These are phyloP conservation scores for Thielaviopsis musarum DNA, from an alignment of 2,329 filamentous ascomycete species.

Conservation along the genomic window DNA sequence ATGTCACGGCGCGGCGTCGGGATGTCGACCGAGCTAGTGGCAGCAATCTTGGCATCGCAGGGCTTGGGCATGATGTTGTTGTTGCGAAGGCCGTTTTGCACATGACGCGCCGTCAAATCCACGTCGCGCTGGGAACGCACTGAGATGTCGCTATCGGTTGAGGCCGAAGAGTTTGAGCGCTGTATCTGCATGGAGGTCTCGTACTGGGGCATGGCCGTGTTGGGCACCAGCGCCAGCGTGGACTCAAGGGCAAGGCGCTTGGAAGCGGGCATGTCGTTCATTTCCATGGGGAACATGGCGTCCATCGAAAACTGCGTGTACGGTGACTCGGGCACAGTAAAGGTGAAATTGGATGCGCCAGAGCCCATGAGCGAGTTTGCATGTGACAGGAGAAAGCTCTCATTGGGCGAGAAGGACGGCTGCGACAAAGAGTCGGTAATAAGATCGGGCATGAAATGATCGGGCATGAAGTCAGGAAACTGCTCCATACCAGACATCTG, in stretches of 20 bases:
- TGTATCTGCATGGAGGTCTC: not conserved
- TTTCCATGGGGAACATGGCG: not conserved
- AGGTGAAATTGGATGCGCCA: not conserved
- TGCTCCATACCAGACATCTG: not conserved
- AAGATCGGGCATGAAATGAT: not conserved
- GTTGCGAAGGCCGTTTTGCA: slow-evolving; percentile 24
- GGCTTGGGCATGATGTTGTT: slow-evolving; percentile 29
- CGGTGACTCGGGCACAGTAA: not conserved
- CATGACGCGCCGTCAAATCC: slow-evolving; percentile 23
- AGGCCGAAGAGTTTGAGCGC: not conserved
- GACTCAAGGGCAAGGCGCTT: slow-evolving; percentile 3
- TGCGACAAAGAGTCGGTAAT: not conserved
- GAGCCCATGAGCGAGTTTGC: not conserved
- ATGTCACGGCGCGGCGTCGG: not conserved
- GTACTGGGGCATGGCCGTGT: not conserved
- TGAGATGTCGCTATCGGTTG: not conserved
- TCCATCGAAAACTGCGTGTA: not conserved
- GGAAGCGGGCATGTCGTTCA: not conserved
- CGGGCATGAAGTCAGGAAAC: not conserved
- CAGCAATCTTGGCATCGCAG: slow-evolving; percentile 2
- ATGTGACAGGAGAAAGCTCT: not conserved
- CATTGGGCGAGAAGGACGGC: not conserved
- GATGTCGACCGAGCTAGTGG: not conserved
- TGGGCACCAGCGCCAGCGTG: not conserved
- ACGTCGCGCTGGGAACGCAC: not conserved